Base-by-base conservation (phyloP, 2,329 filamentous ascomycete species). In the Talaromyces piceae region DNA sequence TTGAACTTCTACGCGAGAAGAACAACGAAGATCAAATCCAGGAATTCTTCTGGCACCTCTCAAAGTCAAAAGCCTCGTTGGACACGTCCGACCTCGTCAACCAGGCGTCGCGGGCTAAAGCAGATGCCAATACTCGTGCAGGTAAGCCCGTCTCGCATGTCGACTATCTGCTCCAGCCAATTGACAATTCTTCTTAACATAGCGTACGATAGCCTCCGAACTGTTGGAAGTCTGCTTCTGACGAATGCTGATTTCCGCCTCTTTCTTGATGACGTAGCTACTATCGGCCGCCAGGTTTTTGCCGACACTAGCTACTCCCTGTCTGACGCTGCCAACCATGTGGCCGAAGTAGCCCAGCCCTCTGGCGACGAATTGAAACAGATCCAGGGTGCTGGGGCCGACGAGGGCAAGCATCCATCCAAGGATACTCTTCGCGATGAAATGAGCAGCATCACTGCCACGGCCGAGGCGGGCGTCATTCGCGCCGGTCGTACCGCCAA, bases 181-280 rank as follows among this genome's bases (percentile, higher is more conserved):
- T 5, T 43, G 16, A 50, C 18, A 20, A 9, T 50, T 16, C 33
- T 50, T n/a, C 25, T 2, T 20, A 7, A 20, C 18, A 20, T 57
- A 87, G 86, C 87, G 13, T 91, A 91, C 61, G 77, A 86, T 62
- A 95, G 90, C 65, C 71, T 95, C 45, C 85, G 83, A 52, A 95
- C 90, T 0, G 82, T 97, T 0, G 85, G 87, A 26, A 87, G 85
- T 3, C 74, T 97, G n/a, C 78, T 96, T 1, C 74, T 97, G 41
- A 89, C 88, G 12, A 97, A 97, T 64, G 83, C 86, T 0, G 90
- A 96, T 61, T 96, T 97, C 66, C 84, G 91, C 33, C 76, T 91
- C 5, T 90, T 97, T 60, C 73, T 96, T 41, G 81, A 84, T 9
- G 91, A 97, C 61, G 70, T 95, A 37, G 83, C 83, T 43, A 83